A percentile compares a stretch with the other conserved stretches of the same genome.
These are phyloP conservation scores for Cryptococcus maquisensis DNA, from an alignment of 1,284 basidiomycete species.

Conservation along the genomic window DNA sequence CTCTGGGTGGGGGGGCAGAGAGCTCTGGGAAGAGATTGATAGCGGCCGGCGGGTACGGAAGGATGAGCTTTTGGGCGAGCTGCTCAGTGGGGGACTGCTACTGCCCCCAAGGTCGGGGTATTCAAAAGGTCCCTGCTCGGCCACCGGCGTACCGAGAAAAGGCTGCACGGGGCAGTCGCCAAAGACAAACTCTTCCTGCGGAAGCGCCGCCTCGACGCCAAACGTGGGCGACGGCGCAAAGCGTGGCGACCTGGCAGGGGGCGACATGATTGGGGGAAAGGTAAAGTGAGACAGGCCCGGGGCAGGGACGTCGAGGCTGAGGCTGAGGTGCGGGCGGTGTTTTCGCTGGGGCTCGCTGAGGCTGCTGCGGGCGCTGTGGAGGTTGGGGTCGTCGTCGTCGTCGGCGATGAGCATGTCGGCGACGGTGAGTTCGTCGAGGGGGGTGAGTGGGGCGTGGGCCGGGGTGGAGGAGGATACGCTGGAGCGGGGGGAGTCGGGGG, in stretches of 20 bases:
- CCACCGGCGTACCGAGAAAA: constrained; percentile 26
- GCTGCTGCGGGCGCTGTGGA: background rate
- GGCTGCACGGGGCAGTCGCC: constrained; percentile 16
- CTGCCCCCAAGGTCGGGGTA: constrained; percentile 18
- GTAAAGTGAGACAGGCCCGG: background rate
- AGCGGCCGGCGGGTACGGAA: background rate
- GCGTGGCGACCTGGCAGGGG: background rate
- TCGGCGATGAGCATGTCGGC: constrained; percentile 7
- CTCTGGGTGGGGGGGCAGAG: background rate
- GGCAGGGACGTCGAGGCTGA: background rate
- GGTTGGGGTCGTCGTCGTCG: background rate
- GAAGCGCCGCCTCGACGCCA: constrained; percentile 5
- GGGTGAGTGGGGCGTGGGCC: constrained; percentile 10
- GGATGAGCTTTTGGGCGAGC: background rate
- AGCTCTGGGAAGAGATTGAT: background rate
- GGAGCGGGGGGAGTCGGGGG: constrained; percentile 11
- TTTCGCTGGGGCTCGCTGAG: background rate
- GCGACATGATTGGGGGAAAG: background rate
- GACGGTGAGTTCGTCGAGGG: constrained; percentile 13
- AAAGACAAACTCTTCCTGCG: constrained; percentile 15
- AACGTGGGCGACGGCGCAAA: background rate
- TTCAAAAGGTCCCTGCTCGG: constrained; percentile 35
- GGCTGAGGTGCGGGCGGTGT: background rate
- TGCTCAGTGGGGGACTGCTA: background rate
- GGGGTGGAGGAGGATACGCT: constrained; percentile 5